Percentiles rank a stretch among this genome's conserved stretches.
These are phyloP conservation scores for Spathaspora gorwiae DNA, from an alignment of 805 yeast genomes.

Conservation along the genomic window DNA sequence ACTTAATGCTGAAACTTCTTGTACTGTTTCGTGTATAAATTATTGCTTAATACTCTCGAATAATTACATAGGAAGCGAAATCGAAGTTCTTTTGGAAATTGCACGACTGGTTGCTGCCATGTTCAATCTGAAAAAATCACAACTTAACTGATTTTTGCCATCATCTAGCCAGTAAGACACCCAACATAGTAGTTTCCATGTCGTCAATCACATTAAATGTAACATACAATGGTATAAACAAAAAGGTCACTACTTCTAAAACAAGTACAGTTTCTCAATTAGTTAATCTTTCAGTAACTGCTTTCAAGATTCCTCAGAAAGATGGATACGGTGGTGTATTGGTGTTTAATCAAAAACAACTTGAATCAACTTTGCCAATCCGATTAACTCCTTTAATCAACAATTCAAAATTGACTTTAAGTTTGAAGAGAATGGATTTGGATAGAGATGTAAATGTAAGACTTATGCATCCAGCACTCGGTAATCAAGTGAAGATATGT, in stretches of 20 bases:
- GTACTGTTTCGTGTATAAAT: no score
- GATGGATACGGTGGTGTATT: slow-evolving; percentile 19
- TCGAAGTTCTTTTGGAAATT: no score
- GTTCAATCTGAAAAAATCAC: no score
- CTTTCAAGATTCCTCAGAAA: no score
- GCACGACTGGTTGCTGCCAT: no score
- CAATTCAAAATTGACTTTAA: slow-evolving; percentile 28
- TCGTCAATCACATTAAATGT: slow-evolving; percentile 24
- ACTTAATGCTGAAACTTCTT: no score
- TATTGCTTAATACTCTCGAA: no score
- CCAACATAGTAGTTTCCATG: slow-evolving; percentile 8
- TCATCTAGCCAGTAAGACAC: no score
- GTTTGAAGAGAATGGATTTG: slow-evolving; percentile 8
- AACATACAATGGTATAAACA: slow-evolving; percentile 16
- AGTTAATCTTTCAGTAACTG: background rate
- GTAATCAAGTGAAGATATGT: slow-evolving; percentile 3
- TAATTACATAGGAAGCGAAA: no score
- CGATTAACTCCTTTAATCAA: slow-evolving; percentile 28
- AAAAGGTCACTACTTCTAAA: slow-evolving; percentile 24
- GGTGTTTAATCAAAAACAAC: slow-evolving; percentile 21
- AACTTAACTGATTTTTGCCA: no score
- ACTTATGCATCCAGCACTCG: slow-evolving; percentile 7
- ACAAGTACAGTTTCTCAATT: slow-evolving; percentile 27
- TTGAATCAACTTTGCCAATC: slow-evolving; percentile 30
- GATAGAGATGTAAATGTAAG: slow-evolving; percentile 14